Evolutionary conservation across 352 stramenopile species (phyloP).

Genomic region (Phytophthora sojae): DNA sequence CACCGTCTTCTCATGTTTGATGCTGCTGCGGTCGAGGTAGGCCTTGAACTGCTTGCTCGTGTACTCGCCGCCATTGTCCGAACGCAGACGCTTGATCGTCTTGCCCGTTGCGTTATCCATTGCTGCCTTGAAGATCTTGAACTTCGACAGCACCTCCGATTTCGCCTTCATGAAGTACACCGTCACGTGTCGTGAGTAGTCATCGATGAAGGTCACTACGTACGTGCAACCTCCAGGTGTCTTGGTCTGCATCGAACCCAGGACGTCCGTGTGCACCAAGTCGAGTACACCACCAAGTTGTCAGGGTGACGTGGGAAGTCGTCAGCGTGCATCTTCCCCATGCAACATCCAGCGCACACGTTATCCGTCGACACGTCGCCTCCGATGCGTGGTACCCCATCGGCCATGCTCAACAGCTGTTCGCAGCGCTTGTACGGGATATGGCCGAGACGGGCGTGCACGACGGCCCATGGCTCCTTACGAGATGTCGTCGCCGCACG

Average conservation of each 20-base stretch:
- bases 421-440: too few species aligned
- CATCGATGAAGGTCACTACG: constrained; percentile 26
- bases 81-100: too few species aligned
- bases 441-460: too few species aligned
- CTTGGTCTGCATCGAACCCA: too few species aligned
- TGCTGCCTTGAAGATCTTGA: constrained; percentile 3
- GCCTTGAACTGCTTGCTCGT: not conserved
- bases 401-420: too few species aligned
- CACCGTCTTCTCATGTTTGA: constrained; percentile 11
- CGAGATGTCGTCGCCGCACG: too few species aligned
- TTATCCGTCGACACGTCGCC: too few species aligned
- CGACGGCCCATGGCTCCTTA: constrained; percentile 19
- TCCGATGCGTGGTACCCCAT: too few species aligned
- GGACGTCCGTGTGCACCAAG: constrained; percentile 22
- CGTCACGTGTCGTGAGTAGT: constrained; percentile 24
- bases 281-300: constrained; percentile 6
- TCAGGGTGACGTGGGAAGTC: constrained; percentile 8
- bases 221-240: constrained; percentile 17
- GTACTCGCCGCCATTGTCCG: not conserved
- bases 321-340: not conserved
- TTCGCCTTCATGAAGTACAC: constrained; percentile 23
- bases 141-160: not conserved
- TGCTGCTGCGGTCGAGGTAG: too few species aligned
- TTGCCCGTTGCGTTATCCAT: too few species aligned
- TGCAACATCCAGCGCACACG: not conserved